Evolutionary conservation across 148 eudicot genomes (phyloP).

Genomic region (Vaccinium darrowii): DNA sequence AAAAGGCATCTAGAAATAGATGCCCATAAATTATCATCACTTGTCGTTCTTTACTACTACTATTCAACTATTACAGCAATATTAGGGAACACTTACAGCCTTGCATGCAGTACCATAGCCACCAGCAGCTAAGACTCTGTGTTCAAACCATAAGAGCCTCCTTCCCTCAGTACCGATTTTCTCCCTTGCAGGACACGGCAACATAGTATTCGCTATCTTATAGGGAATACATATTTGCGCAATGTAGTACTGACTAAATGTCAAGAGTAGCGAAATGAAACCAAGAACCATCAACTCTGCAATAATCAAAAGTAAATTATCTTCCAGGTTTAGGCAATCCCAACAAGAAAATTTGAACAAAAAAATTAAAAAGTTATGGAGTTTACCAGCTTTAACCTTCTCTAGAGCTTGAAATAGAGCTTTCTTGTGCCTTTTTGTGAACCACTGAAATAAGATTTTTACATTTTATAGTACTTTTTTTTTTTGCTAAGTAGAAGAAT

Average conservation of each 20-base stretch:
- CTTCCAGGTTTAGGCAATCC: neutral
- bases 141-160: conserved; percentile 45
- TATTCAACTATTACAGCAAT: neutral
- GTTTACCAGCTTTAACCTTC: conserved; percentile 78
- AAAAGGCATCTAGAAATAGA: neutral
- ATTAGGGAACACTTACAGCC: conserved; percentile 26
- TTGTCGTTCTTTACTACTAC: neutral
- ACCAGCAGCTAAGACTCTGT: conserved; percentile 30
- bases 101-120: conserved; percentile 27
- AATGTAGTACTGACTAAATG: conserved; percentile 79
- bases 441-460: conserved; percentile 40
- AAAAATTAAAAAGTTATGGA: neutral
- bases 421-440: conserved; percentile 61
- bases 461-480: neutral
- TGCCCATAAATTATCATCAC: neutral
- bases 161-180: conserved; percentile 16
- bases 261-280: conserved; percentile 77
- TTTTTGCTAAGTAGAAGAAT: neutral
- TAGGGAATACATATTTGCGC: conserved; percentile 60
- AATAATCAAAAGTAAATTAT: neutral
- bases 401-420: conserved; percentile 78
- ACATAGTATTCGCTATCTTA: conserved; percentile 50
- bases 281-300: conserved; percentile 96
- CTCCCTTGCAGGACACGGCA: conserved; percentile 48
- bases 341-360: neutral